Evolutionary conservation across 2,329 filamentous ascomycete genomes (phyloP).

Genomic region (Cadophora sp.): DNA sequence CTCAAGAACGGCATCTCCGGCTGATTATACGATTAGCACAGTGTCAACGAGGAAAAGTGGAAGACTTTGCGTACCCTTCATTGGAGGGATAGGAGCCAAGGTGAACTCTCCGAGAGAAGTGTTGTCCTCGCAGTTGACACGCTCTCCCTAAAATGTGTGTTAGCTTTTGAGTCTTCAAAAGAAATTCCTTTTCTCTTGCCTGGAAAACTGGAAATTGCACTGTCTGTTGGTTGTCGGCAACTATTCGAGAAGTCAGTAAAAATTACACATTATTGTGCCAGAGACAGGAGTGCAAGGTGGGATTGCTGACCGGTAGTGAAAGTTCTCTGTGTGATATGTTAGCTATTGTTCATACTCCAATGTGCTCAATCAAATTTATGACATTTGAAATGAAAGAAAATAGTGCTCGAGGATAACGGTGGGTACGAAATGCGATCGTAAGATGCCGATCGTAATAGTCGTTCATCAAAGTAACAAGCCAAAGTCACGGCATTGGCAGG

Average conservation of each 20-base stretch:
- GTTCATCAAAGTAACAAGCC: too few relatives aligned
- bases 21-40: slow-evolving; percentile 66
- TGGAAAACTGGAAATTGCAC: slow-evolving; percentile 62
- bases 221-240: slow-evolving; percentile 32
- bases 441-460: too few relatives aligned
- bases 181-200: slow-evolving; percentile 48
- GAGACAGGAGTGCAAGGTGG: slow-evolving; percentile 46
- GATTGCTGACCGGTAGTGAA: slow-evolving; percentile 79
- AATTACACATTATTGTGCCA: too few relatives aligned
- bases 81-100: slow-evolving; percentile 83
- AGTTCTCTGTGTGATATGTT: slow-evolving; percentile 53
- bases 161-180: slow-evolving; percentile 43
- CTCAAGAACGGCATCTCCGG: slow-evolving; percentile 95
- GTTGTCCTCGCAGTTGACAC: slow-evolving; percentile 98
- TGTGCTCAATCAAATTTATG: neutral
- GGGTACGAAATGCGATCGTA: too few relatives aligned
- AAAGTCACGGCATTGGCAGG: too few relatives aligned
- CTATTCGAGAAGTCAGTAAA: slow-evolving; percentile 52
- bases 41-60: neutral
- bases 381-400: neutral
- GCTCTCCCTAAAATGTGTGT: slow-evolving; percentile 85
- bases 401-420: too few relatives aligned
- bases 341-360: neutral
- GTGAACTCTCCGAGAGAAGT: slow-evolving; percentile 98
- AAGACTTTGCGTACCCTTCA: slow-evolving; percentile 52